Percentiles rank a stretch among this genome's conserved stretches.
Conservation (phyloP, 495 filamentous ascomycete species). For the Penicillium turbatum region DNA sequence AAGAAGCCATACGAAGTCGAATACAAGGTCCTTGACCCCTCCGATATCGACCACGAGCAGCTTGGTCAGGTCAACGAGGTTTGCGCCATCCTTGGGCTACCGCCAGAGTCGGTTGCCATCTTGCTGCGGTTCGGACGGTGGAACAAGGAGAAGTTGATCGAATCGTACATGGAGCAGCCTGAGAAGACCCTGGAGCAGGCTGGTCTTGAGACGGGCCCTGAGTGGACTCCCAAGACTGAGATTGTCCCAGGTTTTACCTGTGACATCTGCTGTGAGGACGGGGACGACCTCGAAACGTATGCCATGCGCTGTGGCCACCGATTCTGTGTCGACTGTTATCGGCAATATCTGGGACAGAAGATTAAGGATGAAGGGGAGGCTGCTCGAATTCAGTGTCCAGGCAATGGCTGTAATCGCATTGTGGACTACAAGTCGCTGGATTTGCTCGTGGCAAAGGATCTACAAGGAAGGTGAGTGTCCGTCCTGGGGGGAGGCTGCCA, state of each 20-base stretch:
- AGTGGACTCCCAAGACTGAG: slow-evolving; percentile 61
- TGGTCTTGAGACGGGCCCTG: slow-evolving; percentile 66
- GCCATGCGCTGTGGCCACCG: slow-evolving; percentile 94
- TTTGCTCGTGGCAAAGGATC: slow-evolving; percentile 68
- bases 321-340: slow-evolving; percentile 92
- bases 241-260: slow-evolving; percentile 74
- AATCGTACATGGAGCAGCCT: slow-evolving; percentile 86
- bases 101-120: slow-evolving; percentile 83
- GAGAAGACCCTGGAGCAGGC: slow-evolving; percentile 77
- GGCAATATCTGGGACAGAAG: slow-evolving; percentile 85
- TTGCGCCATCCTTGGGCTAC: slow-evolving; percentile 78
- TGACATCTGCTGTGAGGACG: slow-evolving; percentile 95
- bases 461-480: slow-evolving; percentile 57
- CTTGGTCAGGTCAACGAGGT: slow-evolving; percentile 82
- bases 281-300: slow-evolving; percentile 72
- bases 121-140: slow-evolving; percentile 82
- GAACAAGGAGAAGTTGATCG: slow-evolving; percentile 93
- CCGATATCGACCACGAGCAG: slow-evolving; percentile 78
- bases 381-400: slow-evolving; percentile 88
- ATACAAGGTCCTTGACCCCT: slow-evolving; percentile 72
- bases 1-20: slow-evolving; percentile 79
- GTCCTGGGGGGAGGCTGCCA: not conserved
- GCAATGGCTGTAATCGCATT: slow-evolving; percentile 80
- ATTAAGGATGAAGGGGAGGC: slow-evolving; percentile 94
- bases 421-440: slow-evolving; percentile 87